Evolutionary conservation across 768 basidiomycete species (phyloP), one percentile per base, ranked within the genome.

Genomic region (Gloeophyllum trabeum): DNA sequence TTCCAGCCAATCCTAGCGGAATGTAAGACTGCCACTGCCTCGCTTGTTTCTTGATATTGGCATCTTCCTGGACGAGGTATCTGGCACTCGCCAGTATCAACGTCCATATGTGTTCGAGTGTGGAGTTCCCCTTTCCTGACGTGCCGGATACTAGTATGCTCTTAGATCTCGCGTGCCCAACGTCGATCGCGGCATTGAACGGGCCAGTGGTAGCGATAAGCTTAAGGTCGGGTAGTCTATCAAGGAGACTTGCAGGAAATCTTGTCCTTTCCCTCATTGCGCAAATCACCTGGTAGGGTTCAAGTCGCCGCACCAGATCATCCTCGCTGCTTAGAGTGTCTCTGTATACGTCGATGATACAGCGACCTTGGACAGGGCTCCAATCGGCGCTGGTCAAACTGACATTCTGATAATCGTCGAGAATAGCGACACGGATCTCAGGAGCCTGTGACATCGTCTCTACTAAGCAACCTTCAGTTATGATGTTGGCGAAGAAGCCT

Each of bases 241-340:
- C 69, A 35, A 84, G 52, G 6, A 79, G 47, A 1, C 66, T 59
- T 4, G 61, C 54, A 5, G 64, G 53, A 51, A 84, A 72, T 43
- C 70, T 73, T 0, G 80, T 81, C 23, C 81, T 62, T 49, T 82
- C 81, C 40, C 80, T 63, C 79, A 81, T 81, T 3, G 77, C 66
- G 52, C 73, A 75, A 18, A 82, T 63, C 34, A 84, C 67, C 4
- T 71, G 55, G 54, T 73, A 80, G 1, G 66, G 61, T 37, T 64
- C 49, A 32, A 81, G 62, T 41, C 75, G 63, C 30, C 65, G 51
- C 6, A 66, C 69, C 2, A 80, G 63, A 10, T 54, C 54, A 52
- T 71, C 68, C 50, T 75, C 71, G 44, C 74, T 68, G n/a, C 54
- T 53, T 32, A 79, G 53, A 1, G 76, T 75, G 40, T 76, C 70